Conservation (phyloP, 1,284 basidiomycete genomes). For the Pyrrhoderma lamaoense region DNA sequence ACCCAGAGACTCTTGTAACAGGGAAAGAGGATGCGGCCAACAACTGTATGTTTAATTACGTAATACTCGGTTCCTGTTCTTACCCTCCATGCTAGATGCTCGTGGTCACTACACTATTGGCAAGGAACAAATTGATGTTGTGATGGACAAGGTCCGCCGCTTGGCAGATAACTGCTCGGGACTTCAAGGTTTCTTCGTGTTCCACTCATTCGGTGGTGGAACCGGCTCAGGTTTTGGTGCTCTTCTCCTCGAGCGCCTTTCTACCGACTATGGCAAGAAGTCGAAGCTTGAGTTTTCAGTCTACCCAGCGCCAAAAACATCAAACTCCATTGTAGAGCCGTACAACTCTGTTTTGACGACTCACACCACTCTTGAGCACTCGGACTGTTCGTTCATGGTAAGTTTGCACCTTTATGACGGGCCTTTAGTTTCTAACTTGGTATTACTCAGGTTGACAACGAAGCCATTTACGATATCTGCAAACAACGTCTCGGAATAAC, state of each 20-base stretch:
- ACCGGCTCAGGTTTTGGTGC: slow-evolving; percentile 99
- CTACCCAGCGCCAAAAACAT: slow-evolving; percentile 91
- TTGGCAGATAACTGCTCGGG: slow-evolving; percentile 97
- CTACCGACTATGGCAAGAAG: slow-evolving; percentile 98
- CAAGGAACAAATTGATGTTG: slow-evolving; percentile 88
- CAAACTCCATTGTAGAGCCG: slow-evolving; percentile 96
- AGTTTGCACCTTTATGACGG: slow-evolving; percentile 12
- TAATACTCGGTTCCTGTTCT: slow-evolving; percentile 6
- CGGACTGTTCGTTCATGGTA: slow-evolving; percentile 98
- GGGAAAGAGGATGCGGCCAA: slow-evolving; percentile 99
- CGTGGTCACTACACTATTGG: slow-evolving; percentile 98
- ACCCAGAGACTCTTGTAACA: slow-evolving; percentile 97
- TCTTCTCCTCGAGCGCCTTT: slow-evolving; percentile 91
- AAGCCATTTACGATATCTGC: slow-evolving; percentile 99
- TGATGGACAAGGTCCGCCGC: slow-evolving; percentile 94
- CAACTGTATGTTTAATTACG: slow-evolving; percentile 67
- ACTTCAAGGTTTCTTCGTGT: slow-evolving; percentile 99
- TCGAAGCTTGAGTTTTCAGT: slow-evolving; percentile 99
- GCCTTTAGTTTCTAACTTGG: slow-evolving; percentile 8
- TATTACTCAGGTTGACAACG: slow-evolving; percentile 77
- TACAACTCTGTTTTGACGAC: slow-evolving; percentile 99
- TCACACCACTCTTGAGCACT: slow-evolving; percentile 98
- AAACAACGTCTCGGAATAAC: slow-evolving; percentile 87
- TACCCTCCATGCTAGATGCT: slow-evolving; percentile 55
- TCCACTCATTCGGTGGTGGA: slow-evolving; percentile 99